Percentiles rank a stretch among this genome's conserved stretches.
Evolutionary conservation across 371 early-diverging fungal species (phyloP).

Genomic region (Umbelopsis sp.): DNA sequence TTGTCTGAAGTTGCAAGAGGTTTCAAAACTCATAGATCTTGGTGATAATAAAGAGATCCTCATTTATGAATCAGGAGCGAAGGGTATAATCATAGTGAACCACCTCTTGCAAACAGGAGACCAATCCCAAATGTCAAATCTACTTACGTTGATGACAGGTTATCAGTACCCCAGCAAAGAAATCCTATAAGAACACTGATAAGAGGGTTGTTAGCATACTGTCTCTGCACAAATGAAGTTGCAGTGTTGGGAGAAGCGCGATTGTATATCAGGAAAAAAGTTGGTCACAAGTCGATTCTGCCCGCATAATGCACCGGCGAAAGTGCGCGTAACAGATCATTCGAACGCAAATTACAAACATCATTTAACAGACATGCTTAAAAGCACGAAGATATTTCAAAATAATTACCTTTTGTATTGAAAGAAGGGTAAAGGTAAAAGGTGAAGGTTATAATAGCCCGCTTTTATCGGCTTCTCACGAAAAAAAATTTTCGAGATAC

Average conservation of each 20-base stretch:
- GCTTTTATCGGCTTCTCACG: not conserved
- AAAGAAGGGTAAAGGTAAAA: not conserved
- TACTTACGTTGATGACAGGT: not conserved
- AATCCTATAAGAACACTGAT: not conserved
- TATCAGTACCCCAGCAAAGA: not conserved
- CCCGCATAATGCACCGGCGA: conserved; percentile 44
- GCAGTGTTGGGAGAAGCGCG: not conserved
- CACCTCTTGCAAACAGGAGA: not conserved
- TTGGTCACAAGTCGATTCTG: conserved; percentile 32
- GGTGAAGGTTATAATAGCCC: not conserved
- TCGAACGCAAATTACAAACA: conserved; percentile 50
- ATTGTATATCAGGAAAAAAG: conserved; percentile 24
- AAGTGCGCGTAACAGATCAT: conserved; percentile 33
- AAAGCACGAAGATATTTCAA: not conserved
- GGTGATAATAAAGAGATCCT: conserved; percentile 28
- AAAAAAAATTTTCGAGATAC: conserved; percentile 9
- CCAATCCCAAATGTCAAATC: not conserved
- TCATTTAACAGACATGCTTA: conserved; percentile 23
- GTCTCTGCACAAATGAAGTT: too few relatives aligned
- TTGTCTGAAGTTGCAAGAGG: not conserved
- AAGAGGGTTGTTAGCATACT: too few relatives aligned
- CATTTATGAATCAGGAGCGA: conserved; percentile 24
- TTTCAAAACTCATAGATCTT: conserved; percentile 26
- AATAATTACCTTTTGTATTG: not conserved
- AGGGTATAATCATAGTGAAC: conserved; percentile 23